Conservation (phyloP, 176 grass and related monocot genomes). For the Rhynchospora tenuis region DNA sequence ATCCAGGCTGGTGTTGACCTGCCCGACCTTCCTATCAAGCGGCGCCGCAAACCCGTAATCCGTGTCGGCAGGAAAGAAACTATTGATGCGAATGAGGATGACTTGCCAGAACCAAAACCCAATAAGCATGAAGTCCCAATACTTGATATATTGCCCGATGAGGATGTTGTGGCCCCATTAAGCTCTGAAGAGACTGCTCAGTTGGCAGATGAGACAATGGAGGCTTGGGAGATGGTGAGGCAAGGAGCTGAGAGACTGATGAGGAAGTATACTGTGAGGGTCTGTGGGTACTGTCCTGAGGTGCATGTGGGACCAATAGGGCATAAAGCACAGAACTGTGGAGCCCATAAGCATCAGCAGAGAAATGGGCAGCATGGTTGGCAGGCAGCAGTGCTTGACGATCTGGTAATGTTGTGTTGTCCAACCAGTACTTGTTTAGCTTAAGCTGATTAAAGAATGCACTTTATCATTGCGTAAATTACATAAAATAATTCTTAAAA, state of each 20-base stretch:
- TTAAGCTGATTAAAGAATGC: background rate
- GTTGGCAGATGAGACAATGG: constrained; percentile 61
- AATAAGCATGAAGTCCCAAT: constrained; percentile 49
- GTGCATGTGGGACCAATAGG: constrained; percentile 70
- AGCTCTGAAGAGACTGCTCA: constrained; percentile 48
- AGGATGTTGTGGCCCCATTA: constrained; percentile 31
- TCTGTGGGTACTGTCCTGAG: constrained; percentile 92
- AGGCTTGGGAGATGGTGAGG: constrained; percentile 56
- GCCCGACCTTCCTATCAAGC: constrained; percentile 68
- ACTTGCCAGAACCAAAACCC: constrained; percentile 60
- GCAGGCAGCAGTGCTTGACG: constrained; percentile 73
- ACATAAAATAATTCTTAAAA: too few species aligned
- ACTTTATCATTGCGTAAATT: too few species aligned
- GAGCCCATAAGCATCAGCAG: constrained; percentile 93
- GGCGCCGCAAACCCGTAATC: constrained; percentile 71
- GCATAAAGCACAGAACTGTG: constrained; percentile 89
- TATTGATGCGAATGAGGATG: constrained; percentile 85
- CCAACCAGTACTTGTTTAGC: background rate
- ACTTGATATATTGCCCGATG: constrained; percentile 46
- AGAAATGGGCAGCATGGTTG: constrained; percentile 95
- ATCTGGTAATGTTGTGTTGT: constrained; percentile 26
- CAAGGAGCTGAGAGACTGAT: constrained; percentile 57
- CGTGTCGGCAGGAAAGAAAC: constrained; percentile 65
- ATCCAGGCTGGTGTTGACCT: constrained; percentile 87
- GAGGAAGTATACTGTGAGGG: constrained; percentile 75